phyloP scores from a whole-genome alignment of 2,329 filamentous ascomycete genomes.

The Fusarium vanettenii region DNA sequence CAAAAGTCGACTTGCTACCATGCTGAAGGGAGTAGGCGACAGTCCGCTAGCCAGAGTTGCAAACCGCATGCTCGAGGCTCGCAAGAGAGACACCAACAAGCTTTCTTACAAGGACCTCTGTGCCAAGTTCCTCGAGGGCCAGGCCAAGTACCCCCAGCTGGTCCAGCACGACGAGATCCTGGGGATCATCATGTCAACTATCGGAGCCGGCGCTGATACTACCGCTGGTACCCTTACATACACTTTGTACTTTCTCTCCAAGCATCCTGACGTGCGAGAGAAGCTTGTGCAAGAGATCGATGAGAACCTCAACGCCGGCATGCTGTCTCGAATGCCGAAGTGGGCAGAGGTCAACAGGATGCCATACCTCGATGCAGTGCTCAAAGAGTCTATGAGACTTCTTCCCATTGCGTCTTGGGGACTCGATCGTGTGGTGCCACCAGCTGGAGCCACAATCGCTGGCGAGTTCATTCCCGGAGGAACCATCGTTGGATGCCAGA shows the following conservation, averaged over 20 bases:
- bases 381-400: neutral
- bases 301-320: neutral
- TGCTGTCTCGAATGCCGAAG: neutral
- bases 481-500: neutral
- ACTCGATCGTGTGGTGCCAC: neutral
- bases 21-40: neutral
- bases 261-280: neutral
- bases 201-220: neutral
- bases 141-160: neutral
- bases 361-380: neutral
- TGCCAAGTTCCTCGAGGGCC: neutral
- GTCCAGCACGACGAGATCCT: neutral
- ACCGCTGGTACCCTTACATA: neutral
- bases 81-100: neutral
- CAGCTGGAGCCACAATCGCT: neutral
- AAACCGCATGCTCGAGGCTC: neutral
- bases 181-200: neutral
- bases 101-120: neutral
- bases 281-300: neutral
- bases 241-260: neutral
- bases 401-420: neutral
- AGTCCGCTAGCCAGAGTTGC: neutral
- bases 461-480: neutral
- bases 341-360: neutral
- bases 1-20: neutral